phyloP scores from a whole-genome alignment of 75 land plant genomes.

The Cunninghamia lanceolata region DNA sequence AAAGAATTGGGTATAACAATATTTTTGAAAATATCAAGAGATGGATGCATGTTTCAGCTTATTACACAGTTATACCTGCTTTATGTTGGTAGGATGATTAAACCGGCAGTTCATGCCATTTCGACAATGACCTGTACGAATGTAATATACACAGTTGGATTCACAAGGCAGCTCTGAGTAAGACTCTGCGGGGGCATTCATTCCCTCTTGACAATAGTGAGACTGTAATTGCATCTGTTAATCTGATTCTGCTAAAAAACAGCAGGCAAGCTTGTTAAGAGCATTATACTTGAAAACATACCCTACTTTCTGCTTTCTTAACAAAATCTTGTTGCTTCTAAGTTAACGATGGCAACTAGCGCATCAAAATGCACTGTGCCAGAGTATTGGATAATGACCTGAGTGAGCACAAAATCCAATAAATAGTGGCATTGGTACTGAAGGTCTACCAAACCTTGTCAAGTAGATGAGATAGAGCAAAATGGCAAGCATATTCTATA shows the following conservation, averaged over 20 bases:
- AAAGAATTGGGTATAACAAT: background rate
- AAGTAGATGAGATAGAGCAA: too few relatives aligned
- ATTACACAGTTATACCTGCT: constrained; percentile 46
- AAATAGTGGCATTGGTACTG: too few relatives aligned
- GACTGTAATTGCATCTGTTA: constrained; percentile 46
- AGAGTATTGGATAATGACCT: too few relatives aligned
- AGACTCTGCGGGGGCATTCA: constrained; percentile 22
- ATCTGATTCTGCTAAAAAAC: constrained; percentile 49
- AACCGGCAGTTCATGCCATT: constrained; percentile 71
- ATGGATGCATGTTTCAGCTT: background rate
- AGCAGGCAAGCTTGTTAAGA: background rate
- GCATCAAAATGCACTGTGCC: too few relatives aligned
- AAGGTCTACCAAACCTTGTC: too few relatives aligned
- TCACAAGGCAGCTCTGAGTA: constrained; percentile 71
- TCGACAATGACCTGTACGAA: constrained; percentile 73
- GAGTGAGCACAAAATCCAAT: too few relatives aligned
- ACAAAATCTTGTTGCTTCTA: too few relatives aligned
- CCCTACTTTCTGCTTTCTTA: too few relatives aligned
- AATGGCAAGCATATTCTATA: too few relatives aligned
- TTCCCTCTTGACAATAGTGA: constrained; percentile 20
- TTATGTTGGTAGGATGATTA: constrained; percentile 72
- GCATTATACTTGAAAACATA: background rate
- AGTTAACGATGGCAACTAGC: too few relatives aligned
- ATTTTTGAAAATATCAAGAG: background rate
- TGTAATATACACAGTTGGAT: constrained; percentile 69